Base-by-base conservation (phyloP, 1,284 basidiomycete species). In the Erythrobasidium hasegawianum region DNA sequence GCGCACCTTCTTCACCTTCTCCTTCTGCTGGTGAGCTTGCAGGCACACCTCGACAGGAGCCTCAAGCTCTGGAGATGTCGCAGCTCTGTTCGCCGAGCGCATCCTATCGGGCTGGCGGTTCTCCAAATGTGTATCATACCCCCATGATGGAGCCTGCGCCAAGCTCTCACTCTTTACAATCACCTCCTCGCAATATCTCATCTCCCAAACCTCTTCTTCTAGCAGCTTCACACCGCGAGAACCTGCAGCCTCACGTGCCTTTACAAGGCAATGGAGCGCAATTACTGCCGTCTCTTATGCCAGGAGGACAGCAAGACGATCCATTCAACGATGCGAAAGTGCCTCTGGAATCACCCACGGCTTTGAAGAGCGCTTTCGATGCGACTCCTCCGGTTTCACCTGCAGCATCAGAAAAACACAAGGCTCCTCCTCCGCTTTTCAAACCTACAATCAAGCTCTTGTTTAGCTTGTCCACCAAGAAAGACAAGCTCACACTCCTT, bases 401-500 rank as follows among this genome's bases (percentile, higher is more conserved):
- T 27, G 43, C 62, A 10, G 56, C 57, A 9, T 57, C 62, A 26
- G 56, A n/a, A 18, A 22, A 62, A 57, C 45, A 65, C 40, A 49
- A 39, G 16, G 16, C 50, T 16, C 62, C 62, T 20, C 52, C 45
- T 33, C 65, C 65, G 16, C 41, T 60, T 9, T 67, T 52, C 57
- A 68, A 54, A 20, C 68, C 68, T 40, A 54, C 50, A 1, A 16
- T 69, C 24, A 39, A 38, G 24, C 56, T 64, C 10, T 53, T 69
- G 26, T 69, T 65, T 54, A 57, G 57, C 22, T 26, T 66, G 14
- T 66, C 68, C 8, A 65, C 50, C 4, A 38, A 54, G 13, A 55
- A 18, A 40, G 61, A 69, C 26, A 49, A 59, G 22, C 38, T 65
- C 18, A 69, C 54, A 11, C 33, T 64, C 14, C 38, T 94, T 58